These are phyloP conservation scores for Thraustochytrium striatum DNA, from an alignment of 352 stramenopile species.

Conservation along the genomic window DNA sequence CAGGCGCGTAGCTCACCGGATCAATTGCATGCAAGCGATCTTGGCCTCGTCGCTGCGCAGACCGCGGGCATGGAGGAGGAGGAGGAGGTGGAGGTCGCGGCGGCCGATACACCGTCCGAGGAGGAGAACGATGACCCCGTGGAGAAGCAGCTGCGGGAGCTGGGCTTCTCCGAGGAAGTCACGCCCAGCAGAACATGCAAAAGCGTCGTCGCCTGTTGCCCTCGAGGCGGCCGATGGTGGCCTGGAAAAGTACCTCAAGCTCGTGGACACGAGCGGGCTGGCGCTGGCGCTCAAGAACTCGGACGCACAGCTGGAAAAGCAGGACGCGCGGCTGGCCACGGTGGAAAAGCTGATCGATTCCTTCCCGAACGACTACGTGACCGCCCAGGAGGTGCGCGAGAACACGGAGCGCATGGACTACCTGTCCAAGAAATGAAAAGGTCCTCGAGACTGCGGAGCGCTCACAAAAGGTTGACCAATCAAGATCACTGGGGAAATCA, in stretches of 20 bases:
- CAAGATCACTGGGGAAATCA: conserved; percentile 20
- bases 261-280: conserved; percentile 36
- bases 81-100: no score
- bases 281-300: neutral
- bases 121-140: no score
- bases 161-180: no score
- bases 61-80: no score
- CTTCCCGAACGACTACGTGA: conserved; percentile 30
- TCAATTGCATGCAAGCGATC: no score
- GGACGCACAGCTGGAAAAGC: conserved; percentile 13
- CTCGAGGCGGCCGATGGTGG: no score
- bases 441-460: conserved; percentile 5
- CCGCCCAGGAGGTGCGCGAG: conserved; percentile 6
- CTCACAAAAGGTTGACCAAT: conserved; percentile 5
- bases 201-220: no score
- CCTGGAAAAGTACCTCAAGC: neutral
- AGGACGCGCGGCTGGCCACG: neutral
- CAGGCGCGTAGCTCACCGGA: no score
- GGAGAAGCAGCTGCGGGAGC: no score
- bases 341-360: conserved; percentile 24
- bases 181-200: no score
- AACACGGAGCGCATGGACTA: conserved; percentile 12
- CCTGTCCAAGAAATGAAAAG: neutral
- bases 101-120: no score
- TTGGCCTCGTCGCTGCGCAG: no score